Conservation (phyloP, 2,329 filamentous ascomycete species). For the Cordyceps cateniannulata region DNA sequence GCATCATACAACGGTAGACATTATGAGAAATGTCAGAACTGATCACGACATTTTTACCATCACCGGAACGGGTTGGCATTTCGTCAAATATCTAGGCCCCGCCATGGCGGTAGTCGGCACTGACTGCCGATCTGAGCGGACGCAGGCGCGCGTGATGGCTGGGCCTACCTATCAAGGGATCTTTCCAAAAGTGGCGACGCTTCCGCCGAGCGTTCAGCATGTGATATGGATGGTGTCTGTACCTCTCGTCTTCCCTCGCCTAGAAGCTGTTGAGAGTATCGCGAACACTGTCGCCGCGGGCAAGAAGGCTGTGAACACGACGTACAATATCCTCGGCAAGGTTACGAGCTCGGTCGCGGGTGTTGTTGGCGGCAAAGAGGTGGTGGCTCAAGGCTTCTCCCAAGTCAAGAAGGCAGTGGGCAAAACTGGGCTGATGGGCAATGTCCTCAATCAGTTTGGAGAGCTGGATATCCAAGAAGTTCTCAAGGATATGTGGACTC, state of each 20-base stretch:
- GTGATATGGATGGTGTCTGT: constrained; percentile 95
- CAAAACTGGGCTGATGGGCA: constrained; percentile 91
- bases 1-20: constrained; percentile 91
- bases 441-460: constrained; percentile 91
- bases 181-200: constrained; percentile 87
- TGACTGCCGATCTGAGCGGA: constrained; percentile 88
- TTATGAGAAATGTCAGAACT: constrained; percentile 80
- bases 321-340: constrained; percentile 93
- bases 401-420: constrained; percentile 95
- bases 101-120: constrained; percentile 84
- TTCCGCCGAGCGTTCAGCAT: constrained; percentile 91
- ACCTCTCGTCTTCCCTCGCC: constrained; percentile 80
- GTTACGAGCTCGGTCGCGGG: constrained; percentile 92
- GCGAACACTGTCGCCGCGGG: constrained; percentile 88
- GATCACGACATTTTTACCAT: constrained; percentile 94
- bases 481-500: constrained; percentile 94
- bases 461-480: constrained; percentile 94
- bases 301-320: constrained; percentile 93
- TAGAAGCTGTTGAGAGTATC: constrained; percentile 87
- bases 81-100: constrained; percentile 92
- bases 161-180: constrained; percentile 95
- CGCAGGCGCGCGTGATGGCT: constrained; percentile 84
- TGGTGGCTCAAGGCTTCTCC: constrained; percentile 87
- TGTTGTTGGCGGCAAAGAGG: constrained; percentile 88
- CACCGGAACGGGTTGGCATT: constrained; percentile 97